Base-by-base conservation (phyloP, 768 basidiomycete species). In the Podaxis carcinomalis region DNA sequence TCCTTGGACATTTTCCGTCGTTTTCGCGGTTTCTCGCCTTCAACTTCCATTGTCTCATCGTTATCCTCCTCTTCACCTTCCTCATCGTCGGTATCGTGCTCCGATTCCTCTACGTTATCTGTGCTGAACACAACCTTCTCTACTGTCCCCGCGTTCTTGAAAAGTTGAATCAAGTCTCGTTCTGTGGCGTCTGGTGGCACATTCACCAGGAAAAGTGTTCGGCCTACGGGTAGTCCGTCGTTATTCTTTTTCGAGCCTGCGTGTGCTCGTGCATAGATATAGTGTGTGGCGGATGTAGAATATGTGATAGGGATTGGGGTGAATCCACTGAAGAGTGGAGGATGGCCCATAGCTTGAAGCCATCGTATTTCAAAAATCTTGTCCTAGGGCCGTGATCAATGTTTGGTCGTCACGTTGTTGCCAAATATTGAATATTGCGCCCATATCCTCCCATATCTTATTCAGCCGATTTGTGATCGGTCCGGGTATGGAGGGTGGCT, bases 201-300 rank as follows among this genome's bases (percentile, higher is more conserved):
- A 67, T 98, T 97, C 57, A 90, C 91, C 2, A 95, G 75, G 68
- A 98, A 98, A 9, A 96, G 78, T 0, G 93, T 95, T 47, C 93
- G 82, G 14, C 82, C 85, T 35, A 83, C 68, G 4, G 80, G 80
- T 70, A 64, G 82, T 76, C 56, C 75, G 36, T 78, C 42, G 65
- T 65, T 59, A 44, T 44, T 56, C 51, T 44, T 78, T 67, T 83
- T 83, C 14, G 84, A 77, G 3, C 78, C 75, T 25, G 74, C 68
- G 68, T 95, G 92, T 3, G 80, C 69, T n/a, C 90, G 84, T 16
- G 83, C 84, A 67, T 94, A 95, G n/a, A 95, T 70, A 64, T 87
- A 83, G 67, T 95, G 93, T 2, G 80, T 87, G 2, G 80, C 71
- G 21, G 74, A 68, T 14, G 73, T 64, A 11, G 79, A 74, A 64